A percentile compares a stretch with the other conserved stretches of the same genome.
Conservation (phyloP, 352 stramenopile species). For the Globisporangium cederbergense region DNA sequence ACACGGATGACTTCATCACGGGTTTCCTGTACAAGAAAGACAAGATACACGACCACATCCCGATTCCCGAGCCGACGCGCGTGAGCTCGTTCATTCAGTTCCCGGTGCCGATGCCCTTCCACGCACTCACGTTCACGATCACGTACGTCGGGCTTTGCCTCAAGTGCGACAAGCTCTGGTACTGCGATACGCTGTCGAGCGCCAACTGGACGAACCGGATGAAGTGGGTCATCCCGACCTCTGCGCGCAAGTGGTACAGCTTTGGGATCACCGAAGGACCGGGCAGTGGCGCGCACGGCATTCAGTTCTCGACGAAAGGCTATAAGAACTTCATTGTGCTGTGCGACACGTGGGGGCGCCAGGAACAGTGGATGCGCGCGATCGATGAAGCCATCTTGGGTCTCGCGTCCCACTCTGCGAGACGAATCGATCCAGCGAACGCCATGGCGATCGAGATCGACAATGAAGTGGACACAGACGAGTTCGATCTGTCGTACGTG, state of each 20-base stretch:
- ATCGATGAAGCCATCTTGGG: slow-evolving; percentile 77
- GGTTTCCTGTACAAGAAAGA: slow-evolving; percentile 90
- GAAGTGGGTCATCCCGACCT: slow-evolving; percentile 89
- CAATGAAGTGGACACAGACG: slow-evolving; percentile 80
- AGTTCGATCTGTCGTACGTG: slow-evolving; percentile 66
- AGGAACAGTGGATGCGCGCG: slow-evolving; percentile 86
- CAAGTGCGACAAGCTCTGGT: slow-evolving; percentile 88
- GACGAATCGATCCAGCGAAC: slow-evolving; percentile 61
- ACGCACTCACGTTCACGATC: slow-evolving; percentile 83
- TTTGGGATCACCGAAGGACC: slow-evolving; percentile 77
- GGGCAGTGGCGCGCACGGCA: slow-evolving; percentile 76
- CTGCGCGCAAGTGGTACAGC: slow-evolving; percentile 85
- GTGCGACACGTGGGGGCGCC: slow-evolving; percentile 78
- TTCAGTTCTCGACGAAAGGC: slow-evolving; percentile 85
- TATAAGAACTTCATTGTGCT: slow-evolving; percentile 90
- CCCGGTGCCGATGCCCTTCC: slow-evolving; percentile 85
- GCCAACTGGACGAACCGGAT: slow-evolving; percentile 85
- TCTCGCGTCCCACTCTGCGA: slow-evolving; percentile 49
- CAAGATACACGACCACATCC: slow-evolving; percentile 89
- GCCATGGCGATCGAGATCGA: slow-evolving; percentile 86
- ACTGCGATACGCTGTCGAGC: slow-evolving; percentile 81
- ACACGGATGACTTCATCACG: slow-evolving; percentile 82
- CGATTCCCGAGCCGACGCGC: slow-evolving; percentile 79
- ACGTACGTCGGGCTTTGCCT: slow-evolving; percentile 83
- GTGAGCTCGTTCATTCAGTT: slow-evolving; percentile 89